Conservation (phyloP, 2,329 filamentous ascomycete species). For the Ophioceras dolichostomum region DNA sequence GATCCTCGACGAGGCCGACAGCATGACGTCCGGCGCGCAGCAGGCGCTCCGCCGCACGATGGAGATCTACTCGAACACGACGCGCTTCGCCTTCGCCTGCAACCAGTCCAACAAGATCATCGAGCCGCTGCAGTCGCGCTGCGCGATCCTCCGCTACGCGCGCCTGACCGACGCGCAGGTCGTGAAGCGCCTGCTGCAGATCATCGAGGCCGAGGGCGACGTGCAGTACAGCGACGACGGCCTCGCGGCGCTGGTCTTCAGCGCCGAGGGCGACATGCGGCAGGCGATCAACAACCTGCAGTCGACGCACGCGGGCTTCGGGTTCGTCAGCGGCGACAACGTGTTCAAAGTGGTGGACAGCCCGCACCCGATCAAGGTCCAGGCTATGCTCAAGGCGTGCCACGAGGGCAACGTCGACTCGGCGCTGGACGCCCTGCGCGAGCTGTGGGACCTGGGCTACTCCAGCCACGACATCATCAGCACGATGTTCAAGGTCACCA, state of each 20-base stretch:
- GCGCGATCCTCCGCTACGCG: conserved; percentile 88
- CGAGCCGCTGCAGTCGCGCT: conserved; percentile 93
- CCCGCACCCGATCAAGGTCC: conserved; percentile 94
- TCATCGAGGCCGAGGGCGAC: conserved; percentile 84
- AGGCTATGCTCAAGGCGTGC: conserved; percentile 96
- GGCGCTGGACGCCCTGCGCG: conserved; percentile 73
- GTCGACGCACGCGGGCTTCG: conserved; percentile 84
- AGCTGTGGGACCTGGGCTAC: conserved; percentile 91
- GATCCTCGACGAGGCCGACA: conserved; percentile 95
- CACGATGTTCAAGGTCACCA: conserved; percentile 98
- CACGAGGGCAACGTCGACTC: conserved; percentile 84
- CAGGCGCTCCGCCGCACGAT: conserved; percentile 91
- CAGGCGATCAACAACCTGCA: conserved; percentile 98
- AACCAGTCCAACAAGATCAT: conserved; percentile 99
- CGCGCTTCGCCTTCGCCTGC: conserved; percentile 93
- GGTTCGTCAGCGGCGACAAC: conserved; percentile 94
- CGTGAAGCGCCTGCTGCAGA: conserved; percentile 80
- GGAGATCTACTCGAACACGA: conserved; percentile 97
- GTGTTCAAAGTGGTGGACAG: conserved; percentile 97
- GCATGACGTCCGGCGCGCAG: conserved; percentile 94
- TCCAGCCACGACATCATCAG: conserved; percentile 98
- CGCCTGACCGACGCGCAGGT: conserved; percentile 87
- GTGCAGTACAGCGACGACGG: conserved; percentile 90
- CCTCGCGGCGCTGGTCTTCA: conserved; percentile 90
- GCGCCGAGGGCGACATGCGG: conserved; percentile 95